Percentiles rank a stretch among this genome's conserved stretches.
Evolutionary conservation across 495 filamentous ascomycete species (phyloP).

Genomic region (Xylaria palmicola): DNA sequence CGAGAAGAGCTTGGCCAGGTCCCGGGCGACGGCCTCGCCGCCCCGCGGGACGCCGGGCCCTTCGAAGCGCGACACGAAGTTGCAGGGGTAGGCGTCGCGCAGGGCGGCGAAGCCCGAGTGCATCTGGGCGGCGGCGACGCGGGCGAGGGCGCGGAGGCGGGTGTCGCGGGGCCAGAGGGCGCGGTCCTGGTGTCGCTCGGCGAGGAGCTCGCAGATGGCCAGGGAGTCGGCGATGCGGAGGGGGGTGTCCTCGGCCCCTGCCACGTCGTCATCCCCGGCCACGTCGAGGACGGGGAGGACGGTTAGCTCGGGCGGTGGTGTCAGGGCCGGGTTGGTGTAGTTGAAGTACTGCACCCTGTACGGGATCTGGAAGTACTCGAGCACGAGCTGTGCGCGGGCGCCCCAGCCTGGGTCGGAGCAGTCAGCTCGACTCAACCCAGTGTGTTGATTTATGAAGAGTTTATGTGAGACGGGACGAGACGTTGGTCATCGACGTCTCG

Average conservation of each 20-base stretch:
- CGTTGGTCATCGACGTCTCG: too few relatives aligned
- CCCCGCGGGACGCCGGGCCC: conserved; percentile 25
- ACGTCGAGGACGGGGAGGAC: conserved; percentile 21
- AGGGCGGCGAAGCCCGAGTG: conserved; percentile 51
- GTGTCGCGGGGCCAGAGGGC: conserved; percentile 47
- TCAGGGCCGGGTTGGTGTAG: conserved; percentile 6
- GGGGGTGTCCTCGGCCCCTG: conserved; percentile 7
- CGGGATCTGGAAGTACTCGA: conserved; percentile 24
- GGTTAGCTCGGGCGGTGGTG: conserved; percentile 11
- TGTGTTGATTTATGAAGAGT: too few relatives aligned
- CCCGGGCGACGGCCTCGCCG: conserved; percentile 23
- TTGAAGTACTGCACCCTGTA: conserved; percentile 16
- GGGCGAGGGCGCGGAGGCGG: conserved; percentile 48
- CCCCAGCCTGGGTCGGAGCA: conserved; percentile 18
- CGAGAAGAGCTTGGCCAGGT: conserved; percentile 33
- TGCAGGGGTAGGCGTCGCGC: conserved; percentile 44
- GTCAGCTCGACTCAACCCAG: too few relatives aligned
- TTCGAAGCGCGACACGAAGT: conserved; percentile 42
- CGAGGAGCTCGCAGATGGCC: conserved; percentile 55
- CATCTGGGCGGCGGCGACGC: conserved; percentile 54
- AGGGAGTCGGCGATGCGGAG: conserved; percentile 51
- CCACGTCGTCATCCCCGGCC: background rate
- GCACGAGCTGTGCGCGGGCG: conserved; percentile 17
- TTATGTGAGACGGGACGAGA: background rate
- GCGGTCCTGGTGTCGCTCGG: conserved; percentile 44